Evolutionary conservation across 176 grass and related monocot species (phyloP), one percentile per base, ranked within the genome.

Genomic region (Musa beccarii): DNA sequence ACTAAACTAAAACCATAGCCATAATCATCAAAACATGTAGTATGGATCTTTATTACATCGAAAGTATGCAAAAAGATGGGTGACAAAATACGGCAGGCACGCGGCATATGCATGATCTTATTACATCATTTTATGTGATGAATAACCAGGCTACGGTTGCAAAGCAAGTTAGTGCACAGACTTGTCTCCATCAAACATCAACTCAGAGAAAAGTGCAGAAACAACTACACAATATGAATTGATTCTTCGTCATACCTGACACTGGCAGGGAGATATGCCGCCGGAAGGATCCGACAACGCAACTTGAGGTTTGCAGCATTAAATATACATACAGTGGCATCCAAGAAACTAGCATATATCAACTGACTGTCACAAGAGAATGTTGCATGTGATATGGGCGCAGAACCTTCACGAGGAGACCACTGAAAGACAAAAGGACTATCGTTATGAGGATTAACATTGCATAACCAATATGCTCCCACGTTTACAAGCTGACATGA

Each of bases 301-400:
- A 93, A 83, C 78, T 73, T 93, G 74, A 98, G 89, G 81, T 81
- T 92, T 3, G 86, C 90, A 21, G 90, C 90, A 24, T 70, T 89
- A 83, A 98, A 98, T 85, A 98, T 93, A 71, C 90, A 85, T 25
- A 98, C 82, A 73, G 94, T 91, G n/a, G 90, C 90, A 79, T 98
- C 90, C 51, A 91, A 72, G 83, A 91, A 91, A 51, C 88, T 91
- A 67, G 95, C 86, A 85, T 94, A 99, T 75, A 99, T 92, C 63
- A 89, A 69, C 92, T 99, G 95, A 73, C 95, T 94, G 80, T 99
- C 95, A 71, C 95, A 99, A 54, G 95, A 99, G 86, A 94, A 94
- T 71, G 91, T 89, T 15, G 95, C 95, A 74, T 99, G 95, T 34
- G 95, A 89, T 53, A 99, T 87, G 81, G 90, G 93, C 77, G 93